Evolutionary conservation across 495 filamentous ascomycete genomes (phyloP).

Genomic region (Acidomyces sp.): DNA sequence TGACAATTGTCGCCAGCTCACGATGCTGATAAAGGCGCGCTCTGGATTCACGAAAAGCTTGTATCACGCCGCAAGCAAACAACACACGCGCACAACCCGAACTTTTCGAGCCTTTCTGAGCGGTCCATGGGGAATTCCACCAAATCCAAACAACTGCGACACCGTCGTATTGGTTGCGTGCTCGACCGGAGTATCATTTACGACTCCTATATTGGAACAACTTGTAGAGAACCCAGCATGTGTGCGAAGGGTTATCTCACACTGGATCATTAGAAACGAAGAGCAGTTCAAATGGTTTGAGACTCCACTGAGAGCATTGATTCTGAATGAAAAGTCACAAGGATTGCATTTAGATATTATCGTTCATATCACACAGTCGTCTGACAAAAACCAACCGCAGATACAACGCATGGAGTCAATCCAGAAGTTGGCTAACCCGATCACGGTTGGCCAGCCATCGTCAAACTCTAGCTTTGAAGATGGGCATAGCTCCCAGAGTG

Average conservation of each 20-base stretch:
- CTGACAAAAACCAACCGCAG: background rate
- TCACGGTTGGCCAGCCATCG: background rate
- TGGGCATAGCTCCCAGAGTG: conserved; percentile 21
- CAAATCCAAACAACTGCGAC: conserved; percentile 40
- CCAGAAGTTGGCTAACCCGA: background rate
- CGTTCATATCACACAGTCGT: conserved; percentile 10
- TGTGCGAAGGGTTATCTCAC: conserved; percentile 12
- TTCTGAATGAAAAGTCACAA: conserved; percentile 33
- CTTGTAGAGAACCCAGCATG: conserved; percentile 33
- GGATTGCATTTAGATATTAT: conserved; percentile 1
- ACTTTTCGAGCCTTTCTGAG: conserved; percentile 9
- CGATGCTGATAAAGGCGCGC: conserved; percentile 13
- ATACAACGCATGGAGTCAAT: conserved; percentile 18
- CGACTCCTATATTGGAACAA: conserved; percentile 40
- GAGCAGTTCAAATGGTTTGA: conserved; percentile 59
- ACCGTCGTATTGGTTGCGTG: conserved; percentile 51
- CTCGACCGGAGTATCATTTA: conserved; percentile 44
- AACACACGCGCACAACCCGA: background rate
- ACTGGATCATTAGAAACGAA: conserved; percentile 54
- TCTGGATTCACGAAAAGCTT: conserved; percentile 13
- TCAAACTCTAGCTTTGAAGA: conserved; percentile 40
- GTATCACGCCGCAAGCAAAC: conserved; percentile 2
- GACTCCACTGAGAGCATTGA: conserved; percentile 44
- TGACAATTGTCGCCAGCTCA: background rate
- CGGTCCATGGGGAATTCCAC: conserved; percentile 19